phyloP scores from a whole-genome alignment of 345 rosid species.

The Eucalyptus microcorys region DNA sequence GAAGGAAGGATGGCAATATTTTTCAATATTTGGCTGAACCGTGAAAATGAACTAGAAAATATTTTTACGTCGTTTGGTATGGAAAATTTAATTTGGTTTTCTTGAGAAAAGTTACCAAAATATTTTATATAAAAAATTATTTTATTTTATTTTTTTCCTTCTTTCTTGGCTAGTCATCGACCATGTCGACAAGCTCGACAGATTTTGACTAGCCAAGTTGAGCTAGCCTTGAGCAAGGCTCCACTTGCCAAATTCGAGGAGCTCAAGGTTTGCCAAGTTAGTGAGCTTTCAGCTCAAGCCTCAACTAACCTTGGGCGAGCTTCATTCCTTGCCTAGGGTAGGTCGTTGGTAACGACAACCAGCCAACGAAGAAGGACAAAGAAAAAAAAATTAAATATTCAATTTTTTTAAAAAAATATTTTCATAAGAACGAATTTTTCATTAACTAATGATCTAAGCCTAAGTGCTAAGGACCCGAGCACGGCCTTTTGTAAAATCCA shows the following conservation, averaged over 20 bases:
- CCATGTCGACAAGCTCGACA: rapidly evolving
- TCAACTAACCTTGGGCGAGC: not conserved
- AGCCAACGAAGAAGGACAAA: not conserved
- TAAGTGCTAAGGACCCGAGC: rapidly evolving
- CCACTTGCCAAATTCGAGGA: not conserved
- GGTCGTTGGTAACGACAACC: not conserved
- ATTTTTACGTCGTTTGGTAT: too few relatives aligned
- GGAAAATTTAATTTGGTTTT: too few relatives aligned
- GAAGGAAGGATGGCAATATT: not conserved
- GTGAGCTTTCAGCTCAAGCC: not conserved
- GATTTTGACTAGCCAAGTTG: not conserved
- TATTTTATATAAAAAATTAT: too few relatives aligned
- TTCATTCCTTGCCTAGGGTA: not conserved
- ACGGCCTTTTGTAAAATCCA: not conserved
- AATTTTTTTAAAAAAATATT: too few relatives aligned
- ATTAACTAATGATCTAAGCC: not conserved
- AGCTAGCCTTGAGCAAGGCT: not conserved
- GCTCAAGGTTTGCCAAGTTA: not conserved
- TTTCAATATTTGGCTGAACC: rapidly evolving
- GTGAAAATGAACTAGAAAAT: not conserved
- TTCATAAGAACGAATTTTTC: not conserved
- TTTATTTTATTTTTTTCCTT: too few relatives aligned
- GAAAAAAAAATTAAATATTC: too few relatives aligned
- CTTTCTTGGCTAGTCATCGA: rapidly evolving
- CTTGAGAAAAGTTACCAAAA: not conserved